Evolutionary conservation across 345 rosid species (phyloP).

Genomic region (Populus davidiana): DNA sequence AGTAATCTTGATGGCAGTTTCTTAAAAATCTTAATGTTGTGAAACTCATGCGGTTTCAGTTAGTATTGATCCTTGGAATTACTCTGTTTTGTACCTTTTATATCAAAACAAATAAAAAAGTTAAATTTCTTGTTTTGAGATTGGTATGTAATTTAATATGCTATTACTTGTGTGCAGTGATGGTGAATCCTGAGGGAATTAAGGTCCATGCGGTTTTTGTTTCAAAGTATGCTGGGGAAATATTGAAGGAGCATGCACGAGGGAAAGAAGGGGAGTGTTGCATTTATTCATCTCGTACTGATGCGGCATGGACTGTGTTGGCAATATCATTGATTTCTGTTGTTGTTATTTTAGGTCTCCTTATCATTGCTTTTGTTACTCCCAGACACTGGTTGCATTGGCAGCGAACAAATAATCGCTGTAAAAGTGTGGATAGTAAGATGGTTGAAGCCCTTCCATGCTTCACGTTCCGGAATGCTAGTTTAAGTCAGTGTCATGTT

Average conservation of each 20-base stretch:
- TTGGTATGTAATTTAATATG: too few relatives aligned
- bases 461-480: slow-evolving; percentile 38
- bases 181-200: slow-evolving; percentile 46
- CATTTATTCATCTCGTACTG: slow-evolving; percentile 34
- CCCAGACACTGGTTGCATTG: slow-evolving; percentile 50
- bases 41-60: too few relatives aligned
- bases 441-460: slow-evolving; percentile 53
- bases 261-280: slow-evolving; percentile 56
- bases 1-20: too few relatives aligned
- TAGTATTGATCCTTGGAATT: too few relatives aligned
- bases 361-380: slow-evolving; percentile 40
- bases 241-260: slow-evolving; percentile 42
- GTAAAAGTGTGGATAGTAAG: slow-evolving; percentile 34
- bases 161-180: slow-evolving; percentile 45
- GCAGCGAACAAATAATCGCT: slow-evolving; percentile 26
- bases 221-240: slow-evolving; percentile 48
- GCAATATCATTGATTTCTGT: slow-evolving; percentile 56
- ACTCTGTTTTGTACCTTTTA: too few relatives aligned
- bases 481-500: slow-evolving; percentile 20
- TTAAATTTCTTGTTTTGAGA: too few relatives aligned
- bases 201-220: slow-evolving; percentile 58
- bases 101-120: too few relatives aligned
- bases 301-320: slow-evolving; percentile 57
- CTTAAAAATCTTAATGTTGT: too few relatives aligned
- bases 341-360: slow-evolving; percentile 39